Base-by-base conservation (phyloP, 208 protist genomes). In the Wallacemonas sp. region DNA sequence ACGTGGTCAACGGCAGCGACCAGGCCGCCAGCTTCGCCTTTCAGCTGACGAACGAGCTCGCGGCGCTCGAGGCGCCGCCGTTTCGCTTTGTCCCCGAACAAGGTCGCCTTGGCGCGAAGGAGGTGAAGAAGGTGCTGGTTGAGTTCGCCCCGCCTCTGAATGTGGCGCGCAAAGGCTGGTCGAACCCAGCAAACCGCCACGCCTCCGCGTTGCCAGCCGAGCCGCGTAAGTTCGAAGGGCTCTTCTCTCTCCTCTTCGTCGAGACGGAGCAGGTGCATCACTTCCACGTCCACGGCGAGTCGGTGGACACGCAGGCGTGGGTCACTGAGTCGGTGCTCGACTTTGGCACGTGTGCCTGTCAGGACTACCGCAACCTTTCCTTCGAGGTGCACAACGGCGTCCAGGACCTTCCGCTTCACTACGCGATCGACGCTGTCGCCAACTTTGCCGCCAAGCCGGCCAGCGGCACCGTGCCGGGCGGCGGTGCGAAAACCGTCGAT, bases 201-300 rank as follows among this genome's bases (percentile, higher is more conserved):
- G 26, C 64, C 29, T 29, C 50, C 26, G 17, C 53, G 29, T 42
- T 58, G 29, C 53, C 52, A 10, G 36, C 41, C 29, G 54, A 79
- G 48, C 65, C 74, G 3, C 62, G 71, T 46, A 76, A 72, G 57
- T 92, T 81, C 71, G 83, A 93, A 45, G 76, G 45, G 5, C 75
- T 91, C 48, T 96, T 85, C 73, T 83, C 80, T 26, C 61, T 94
- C 5, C 66, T 92, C 9, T 87, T 94, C 54, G 85, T 96, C 6
- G 91, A 96, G 70, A 93, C 85, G 46, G 91, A 92, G 76, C 79
- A 94, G 71, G 81, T 71, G 52, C 80, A 92, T 62, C 87, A 69
- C 32, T 78, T 96, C 34, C 85, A 82, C 42, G 78, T 93, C 4
- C 73, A 74, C 19, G 91, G 88, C 38, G 77, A 82, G 52, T 82